Base-by-base conservation (phyloP, 2,329 filamentous ascomycete species). In the Colletotrichum phormii region DNA sequence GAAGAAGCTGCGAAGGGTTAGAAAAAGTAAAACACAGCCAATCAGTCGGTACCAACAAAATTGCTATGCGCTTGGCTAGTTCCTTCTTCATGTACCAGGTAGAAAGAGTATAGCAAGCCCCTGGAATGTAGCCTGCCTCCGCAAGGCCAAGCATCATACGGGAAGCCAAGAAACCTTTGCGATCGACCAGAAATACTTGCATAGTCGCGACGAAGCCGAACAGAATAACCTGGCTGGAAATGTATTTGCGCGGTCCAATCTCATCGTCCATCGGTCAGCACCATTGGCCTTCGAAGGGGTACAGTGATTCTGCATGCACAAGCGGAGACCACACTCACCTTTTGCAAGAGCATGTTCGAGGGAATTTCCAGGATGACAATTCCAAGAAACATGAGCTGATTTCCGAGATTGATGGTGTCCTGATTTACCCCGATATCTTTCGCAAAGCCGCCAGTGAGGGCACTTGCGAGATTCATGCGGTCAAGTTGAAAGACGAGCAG, bases 111-210 rank as follows among this genome's bases (percentile, higher is more conserved):
- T 87, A 88, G 18, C 88, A 83, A 0, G 84, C 82, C 0, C 86
- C 86, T 0, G 87, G 87, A 22, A 88, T 88, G 64, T 87, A 89
- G 0, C 87, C 87, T 0, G 86, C 84, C 75, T 89, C 87, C 7
- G 83, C 82, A 26, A 88, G 77, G 0, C 86, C 86, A 4, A 88
- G 81, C 18, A 87, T 76, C 1, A 84, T 64, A 7, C 87, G 81
- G 0, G 83, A 82, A 2, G 82, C 76, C 0, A 89, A 79, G 64
- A 86, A 89, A 0, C 86, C 85, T 0, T 78, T 79, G 12, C 82
- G 80, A 62, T 85, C 81, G 0, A 75, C 79, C 26, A 87, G 76
- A 69, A 86, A 82, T 2, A 84, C 75, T 61, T 88, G 85, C 46
- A 87, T 76, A 0, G 82, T 83, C 0, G 85, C 86, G 0, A 87